Evolutionary conservation across 331 rosid species (phyloP), one percentile per base, ranked within the genome.

Genomic region (Quercus phellos): DNA sequence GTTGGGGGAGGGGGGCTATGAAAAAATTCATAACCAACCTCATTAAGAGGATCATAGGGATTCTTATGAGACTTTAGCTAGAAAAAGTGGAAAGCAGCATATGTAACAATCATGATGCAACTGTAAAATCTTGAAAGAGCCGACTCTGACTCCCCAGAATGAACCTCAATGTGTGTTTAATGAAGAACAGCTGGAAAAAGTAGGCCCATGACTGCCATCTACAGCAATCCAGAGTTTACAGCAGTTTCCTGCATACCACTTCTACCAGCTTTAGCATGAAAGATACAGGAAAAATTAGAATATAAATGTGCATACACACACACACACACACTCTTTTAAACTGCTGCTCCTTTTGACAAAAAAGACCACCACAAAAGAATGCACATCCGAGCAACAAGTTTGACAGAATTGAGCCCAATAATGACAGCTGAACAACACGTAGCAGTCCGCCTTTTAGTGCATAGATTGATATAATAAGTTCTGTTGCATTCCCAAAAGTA

Each of bases 351-450:
- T 94, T 91, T 34, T 78, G 50, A 55, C 77, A 80, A 77, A 86
- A 91, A 81, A 93, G 80, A 34, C 96, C 97, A 64, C 97, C 94
- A 72, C 91, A 1, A 75, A 90, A 87, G 85, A 93, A 88, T 71
- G 97, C 94, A 82, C 89, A 93, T 68, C 97, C 97, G 81, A 93
- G 97, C 79, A 93, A 86, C 97, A 93, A 84, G 79, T 93, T 90
- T 30, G 97, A 93, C 83, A 93, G 81, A 81, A 93, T 90, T 55
- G 96, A 93, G 29, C 96, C 96, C 73, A 93, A 80, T 22, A 93
- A 81, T 6, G 96, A 90, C 78, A 88, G 94, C 89, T 93, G 94
- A 72, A 93, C 94, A 81, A 90, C 90, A 42, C 90, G 88, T 21
- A 74, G 74, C 96, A 93, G 80, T 84, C 89, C 89, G 66, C 81